phyloP scores from a whole-genome alignment of 2,329 filamentous ascomycete genomes.

The Monilinia vaccinii-corymbosi region DNA sequence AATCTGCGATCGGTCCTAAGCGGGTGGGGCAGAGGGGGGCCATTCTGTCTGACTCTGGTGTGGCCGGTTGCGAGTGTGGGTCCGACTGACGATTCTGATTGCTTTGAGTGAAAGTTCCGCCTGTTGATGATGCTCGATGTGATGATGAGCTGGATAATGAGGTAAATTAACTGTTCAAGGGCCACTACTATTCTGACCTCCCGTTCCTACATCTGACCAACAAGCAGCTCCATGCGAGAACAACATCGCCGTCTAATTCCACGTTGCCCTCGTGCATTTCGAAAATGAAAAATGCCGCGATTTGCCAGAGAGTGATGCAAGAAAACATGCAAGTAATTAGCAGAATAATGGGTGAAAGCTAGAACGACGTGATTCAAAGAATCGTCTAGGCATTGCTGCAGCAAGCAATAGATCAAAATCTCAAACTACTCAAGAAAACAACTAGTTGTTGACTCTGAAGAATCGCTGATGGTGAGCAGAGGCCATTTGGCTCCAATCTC shows the following conservation, averaged over 20 bases:
- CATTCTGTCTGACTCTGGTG: neutral
- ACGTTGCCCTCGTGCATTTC: neutral
- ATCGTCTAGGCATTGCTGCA: neutral
- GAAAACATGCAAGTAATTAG: neutral
- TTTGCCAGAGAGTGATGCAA: neutral
- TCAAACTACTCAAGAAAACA: neutral
- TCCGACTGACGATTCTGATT: neutral
- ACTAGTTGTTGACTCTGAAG: neutral
- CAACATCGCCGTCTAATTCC: neutral
- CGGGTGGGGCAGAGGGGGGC: neutral
- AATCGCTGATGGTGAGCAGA: neutral
- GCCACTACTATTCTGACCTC: neutral
- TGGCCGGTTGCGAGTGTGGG: neutral
- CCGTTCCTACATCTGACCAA: neutral
- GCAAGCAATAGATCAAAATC: neutral
- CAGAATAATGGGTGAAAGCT: neutral
- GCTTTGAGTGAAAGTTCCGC: neutral
- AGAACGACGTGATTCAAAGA: neutral
- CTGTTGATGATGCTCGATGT: neutral
- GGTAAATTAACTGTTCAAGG: neutral
- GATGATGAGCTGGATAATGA: neutral
- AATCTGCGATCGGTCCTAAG: neutral
- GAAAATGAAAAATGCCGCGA: neutral
- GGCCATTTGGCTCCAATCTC: neutral
- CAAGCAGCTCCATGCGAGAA: neutral